phyloP scores from a whole-genome alignment of 2,329 filamentous ascomycete genomes.

The Alternaria arborescens region DNA sequence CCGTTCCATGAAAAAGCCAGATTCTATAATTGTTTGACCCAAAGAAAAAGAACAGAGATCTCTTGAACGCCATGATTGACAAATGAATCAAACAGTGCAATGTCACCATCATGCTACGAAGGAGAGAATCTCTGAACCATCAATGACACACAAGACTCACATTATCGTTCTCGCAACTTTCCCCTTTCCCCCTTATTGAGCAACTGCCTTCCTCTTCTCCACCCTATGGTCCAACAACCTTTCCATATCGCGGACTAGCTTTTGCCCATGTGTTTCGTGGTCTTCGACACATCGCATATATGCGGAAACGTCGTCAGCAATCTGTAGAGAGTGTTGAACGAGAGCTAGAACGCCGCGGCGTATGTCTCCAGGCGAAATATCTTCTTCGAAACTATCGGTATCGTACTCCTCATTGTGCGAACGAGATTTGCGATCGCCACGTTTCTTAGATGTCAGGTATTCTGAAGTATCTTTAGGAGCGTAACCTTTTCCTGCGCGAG shows the following conservation, averaged over 20 bases:
- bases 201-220: neutral
- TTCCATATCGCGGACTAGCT: neutral
- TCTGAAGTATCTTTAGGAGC: too few relatives aligned
- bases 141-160: neutral
- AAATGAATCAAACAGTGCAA: neutral
- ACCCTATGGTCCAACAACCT: neutral
- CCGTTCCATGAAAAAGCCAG: neutral
- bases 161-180: neutral
- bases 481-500: too few relatives aligned
- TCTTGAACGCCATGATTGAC: neutral
- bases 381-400: neutral
- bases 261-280: neutral
- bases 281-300: neutral
- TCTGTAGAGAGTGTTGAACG: neutral
- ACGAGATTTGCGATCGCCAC: too few relatives aligned
- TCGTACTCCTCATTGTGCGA: neutral
- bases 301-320: neutral
- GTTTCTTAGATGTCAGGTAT: too few relatives aligned
- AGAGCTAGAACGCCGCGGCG: neutral
- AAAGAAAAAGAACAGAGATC: neutral
- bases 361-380: neutral
- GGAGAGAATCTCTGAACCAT: accelerated
- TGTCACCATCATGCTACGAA: neutral
- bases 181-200: neutral
- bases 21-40: neutral